Base-by-base conservation (phyloP, 1,139 yeast genomes). In the Casaregolazyma suthepensis region DNA sequence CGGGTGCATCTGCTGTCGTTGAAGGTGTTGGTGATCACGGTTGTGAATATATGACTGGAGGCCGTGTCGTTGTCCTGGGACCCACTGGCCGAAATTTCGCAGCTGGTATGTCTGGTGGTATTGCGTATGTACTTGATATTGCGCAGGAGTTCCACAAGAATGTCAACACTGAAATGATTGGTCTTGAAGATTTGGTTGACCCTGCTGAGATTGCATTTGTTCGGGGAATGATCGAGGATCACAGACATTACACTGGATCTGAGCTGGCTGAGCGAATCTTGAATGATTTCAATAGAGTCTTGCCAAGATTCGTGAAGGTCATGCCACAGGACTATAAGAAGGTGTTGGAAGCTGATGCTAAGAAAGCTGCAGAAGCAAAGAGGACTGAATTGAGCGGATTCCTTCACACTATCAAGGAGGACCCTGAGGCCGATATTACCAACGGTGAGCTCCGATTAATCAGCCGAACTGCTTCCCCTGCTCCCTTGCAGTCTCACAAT, bases 61-160 rank as follows among this genome's bases (percentile, higher is more conserved):
- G 99, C 70, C 83, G 98, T 66, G 96, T 93, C 57, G 88, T 93
- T 68, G 89, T 93, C 52, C 80, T 93, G 63, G 96, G 98, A 51
- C 74, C 83, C 54, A 87, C 96, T 66, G 98, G 96, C 57, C 83
- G 98, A 62, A 87, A 90, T 76, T 93, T 93, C 71, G 98, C 97
- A 46, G 96, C 99, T 54, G 99, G 99, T 78, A 94, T 94, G 88
- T 91, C 97, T 65, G 99, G 99, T 73, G 99, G 99, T 82, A 93
- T 93, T 71, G 96, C 96, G 35, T 93, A 93, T 68, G 97, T 94
- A 56, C 78, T 91, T 65, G 96, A 91, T 66, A 87, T 93, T 79
- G 97, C 94, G 52, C 96, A 91, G 69, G 96, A 90, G 68, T 91
- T 93, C 66, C 74, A 76, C 60, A 83, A 83, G 57, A 86, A 86